Conservation (phyloP, 768 basidiomycete genomes). For the Pluteus cervinus region DNA sequence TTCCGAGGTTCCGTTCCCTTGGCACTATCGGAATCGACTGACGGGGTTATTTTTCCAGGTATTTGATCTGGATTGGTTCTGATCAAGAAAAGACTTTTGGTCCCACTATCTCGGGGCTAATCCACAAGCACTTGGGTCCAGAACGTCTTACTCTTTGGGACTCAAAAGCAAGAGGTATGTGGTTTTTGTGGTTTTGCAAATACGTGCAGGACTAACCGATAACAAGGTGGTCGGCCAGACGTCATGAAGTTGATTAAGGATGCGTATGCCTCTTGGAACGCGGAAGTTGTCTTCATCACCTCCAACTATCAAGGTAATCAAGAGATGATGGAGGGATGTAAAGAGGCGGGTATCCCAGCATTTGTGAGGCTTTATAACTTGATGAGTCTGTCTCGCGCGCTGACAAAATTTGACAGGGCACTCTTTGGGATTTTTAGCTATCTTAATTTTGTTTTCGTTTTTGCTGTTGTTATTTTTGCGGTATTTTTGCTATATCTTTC, state of each 20-base stretch:
- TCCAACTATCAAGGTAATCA: slow-evolving; percentile 73
- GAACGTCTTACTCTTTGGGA: slow-evolving; percentile 78
- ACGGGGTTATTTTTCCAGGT: slow-evolving; percentile 35
- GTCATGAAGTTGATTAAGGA: slow-evolving; percentile 74
- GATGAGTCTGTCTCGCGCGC: slow-evolving; percentile 1
- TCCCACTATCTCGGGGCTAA: slow-evolving; percentile 68
- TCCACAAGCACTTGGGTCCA: slow-evolving; percentile 59
- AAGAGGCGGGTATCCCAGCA: slow-evolving; percentile 60
- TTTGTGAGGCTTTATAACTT: slow-evolving; percentile 35
- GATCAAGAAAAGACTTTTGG: slow-evolving; percentile 86
- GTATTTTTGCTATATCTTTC: slow-evolving; percentile 14
- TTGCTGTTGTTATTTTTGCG: background rate
- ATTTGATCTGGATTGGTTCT: slow-evolving; percentile 79
- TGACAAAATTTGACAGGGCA: slow-evolving; percentile 33
- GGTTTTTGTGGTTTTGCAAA: background rate
- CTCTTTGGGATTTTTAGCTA: slow-evolving; percentile 61
- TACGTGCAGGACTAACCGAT: slow-evolving; percentile 1
- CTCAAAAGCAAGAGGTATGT: slow-evolving; percentile 56
- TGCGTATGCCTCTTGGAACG: slow-evolving; percentile 68
- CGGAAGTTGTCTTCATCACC: slow-evolving; percentile 81
- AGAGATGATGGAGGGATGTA: slow-evolving; percentile 82
- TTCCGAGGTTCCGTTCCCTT: too few species aligned
- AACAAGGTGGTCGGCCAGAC: slow-evolving; percentile 62
- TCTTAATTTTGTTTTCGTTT: background rate
- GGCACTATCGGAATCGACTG: too few species aligned